Evolutionary conservation across 2,329 filamentous ascomycete species (phyloP), one percentile per base, ranked within the genome.

Genomic region (Aureobasidium uvarum): DNA sequence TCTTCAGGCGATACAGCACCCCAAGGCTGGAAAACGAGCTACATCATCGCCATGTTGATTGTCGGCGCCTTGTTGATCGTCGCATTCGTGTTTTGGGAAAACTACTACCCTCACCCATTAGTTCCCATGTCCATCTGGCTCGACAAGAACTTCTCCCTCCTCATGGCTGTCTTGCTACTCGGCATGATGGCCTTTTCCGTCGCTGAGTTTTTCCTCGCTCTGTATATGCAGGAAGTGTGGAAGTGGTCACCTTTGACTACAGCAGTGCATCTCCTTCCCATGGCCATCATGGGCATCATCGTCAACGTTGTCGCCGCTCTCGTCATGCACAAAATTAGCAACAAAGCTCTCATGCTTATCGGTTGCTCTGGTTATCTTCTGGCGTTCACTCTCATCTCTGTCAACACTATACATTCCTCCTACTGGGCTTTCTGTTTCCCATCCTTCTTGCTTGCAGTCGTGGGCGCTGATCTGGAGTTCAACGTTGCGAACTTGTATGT

Each of bases 401-500:
- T 89, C 56, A 85, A 88, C 70, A 75, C 78, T 45, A 72, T 80
- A 1, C 78, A 83, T 11, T 81, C 81, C 64, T 81, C 78, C 20
- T 90, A 90, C 72, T 90, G 87, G 87, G 82, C 82, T 0, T 85
- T 88, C 67, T 80, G 84, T 6, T 90, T 90, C 71, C 86, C 87
- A 0, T 81, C 82, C 0, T 74, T 89, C 45, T 74, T 86, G 18
- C 74, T 90, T 31, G 82, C 83, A 25, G 87, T 89, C 1, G 77
- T 88, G 4, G 88, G 88, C 1, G 86, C 86, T 0, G 88, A 90
- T 71, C 83, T 90, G 39, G 84, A 89, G 66, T 90, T 89, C 74
- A 89, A 89, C 67, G 87, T 90, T 25, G 83, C 85, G 3, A 90
- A 90, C 81, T 87, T 90, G 83, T 90, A 89, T 68, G 86, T 90